phyloP scores from a whole-genome alignment of 2,329 filamentous ascomycete genomes.

The Alternaria tenuissima region DNA sequence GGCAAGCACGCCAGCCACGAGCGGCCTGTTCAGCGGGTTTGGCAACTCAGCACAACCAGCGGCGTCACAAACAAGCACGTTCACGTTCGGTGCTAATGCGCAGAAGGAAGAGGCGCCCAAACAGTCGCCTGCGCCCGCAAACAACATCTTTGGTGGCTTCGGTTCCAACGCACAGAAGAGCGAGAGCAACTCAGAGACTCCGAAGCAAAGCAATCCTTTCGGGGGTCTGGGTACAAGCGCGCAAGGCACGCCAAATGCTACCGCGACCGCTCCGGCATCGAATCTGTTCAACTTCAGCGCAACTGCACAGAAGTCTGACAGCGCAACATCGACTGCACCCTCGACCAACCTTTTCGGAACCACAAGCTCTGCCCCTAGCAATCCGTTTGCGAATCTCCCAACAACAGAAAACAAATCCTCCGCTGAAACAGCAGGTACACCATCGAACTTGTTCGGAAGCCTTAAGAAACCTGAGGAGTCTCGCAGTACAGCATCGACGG shows the following conservation, averaged over 20 bases:
- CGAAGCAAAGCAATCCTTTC: conserved; percentile 23
- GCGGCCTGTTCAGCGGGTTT: conserved; percentile 19
- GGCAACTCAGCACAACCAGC: conserved; percentile 8
- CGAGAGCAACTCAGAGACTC: conserved; percentile 11
- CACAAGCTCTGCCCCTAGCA: conserved; percentile 8
- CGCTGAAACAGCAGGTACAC: conserved; percentile 12
- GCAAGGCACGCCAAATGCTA: conserved; percentile 17
- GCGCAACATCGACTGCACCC: conserved; percentile 21
- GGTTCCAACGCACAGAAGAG: conserved; percentile 26
- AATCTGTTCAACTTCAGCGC: conserved; percentile 29
- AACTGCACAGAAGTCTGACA: conserved; percentile 18
- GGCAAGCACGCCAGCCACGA: conserved; percentile 23
- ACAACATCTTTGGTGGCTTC: conserved; percentile 27
- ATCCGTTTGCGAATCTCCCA: conserved; percentile 27
- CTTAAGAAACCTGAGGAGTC: conserved; percentile 25
- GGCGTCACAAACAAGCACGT: conserved; percentile 16
- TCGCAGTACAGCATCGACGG: conserved; percentile 16
- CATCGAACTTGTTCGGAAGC: conserved; percentile 26
- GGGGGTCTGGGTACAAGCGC: conserved; percentile 22
- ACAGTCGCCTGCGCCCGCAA: conserved; percentile 17
- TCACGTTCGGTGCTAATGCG: conserved; percentile 23
- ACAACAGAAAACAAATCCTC: conserved; percentile 15
- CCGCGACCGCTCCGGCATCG: conserved; percentile 21
- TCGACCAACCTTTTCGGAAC: conserved; percentile 23
- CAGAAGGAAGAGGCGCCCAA: conserved; percentile 16